Conservation (phyloP, 164 flowering plant genomes). For the Paratinospora sagittata region DNA sequence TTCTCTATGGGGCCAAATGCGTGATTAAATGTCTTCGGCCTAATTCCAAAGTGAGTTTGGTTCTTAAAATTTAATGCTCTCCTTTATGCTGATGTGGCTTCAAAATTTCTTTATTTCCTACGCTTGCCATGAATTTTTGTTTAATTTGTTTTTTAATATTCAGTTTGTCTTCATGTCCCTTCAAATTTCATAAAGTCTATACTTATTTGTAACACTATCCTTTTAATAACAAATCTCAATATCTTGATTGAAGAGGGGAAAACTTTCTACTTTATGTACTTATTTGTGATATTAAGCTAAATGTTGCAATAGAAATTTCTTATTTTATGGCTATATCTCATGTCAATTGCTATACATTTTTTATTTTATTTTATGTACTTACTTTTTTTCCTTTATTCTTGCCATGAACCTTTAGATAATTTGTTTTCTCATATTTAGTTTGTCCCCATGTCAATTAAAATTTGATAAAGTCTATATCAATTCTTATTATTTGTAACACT, state of each 20-base stretch:
- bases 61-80: not conserved
- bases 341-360: no score
- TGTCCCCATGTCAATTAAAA: not conserved
- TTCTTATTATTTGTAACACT: no score
- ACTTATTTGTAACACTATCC: not conserved
- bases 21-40: conserved; percentile 64
- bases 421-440: not conserved
- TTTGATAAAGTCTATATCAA: no score
- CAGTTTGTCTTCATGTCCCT: no score
- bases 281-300: no score
- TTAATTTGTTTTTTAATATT: not conserved
- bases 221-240: not conserved
- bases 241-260: not conserved
- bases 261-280: not conserved
- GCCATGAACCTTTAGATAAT: no score
- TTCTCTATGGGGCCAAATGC: conserved; percentile 89
- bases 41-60: conserved; percentile 56
- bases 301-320: no score
- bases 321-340: no score
- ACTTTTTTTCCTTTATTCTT: no score
- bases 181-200: not conserved
- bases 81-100: not conserved
- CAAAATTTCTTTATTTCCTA: not conserved
- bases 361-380: no score
- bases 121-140: no score